phyloP scores from a whole-genome alignment of 2,329 filamentous ascomycete species.

The Fusarium hainanense region DNA sequence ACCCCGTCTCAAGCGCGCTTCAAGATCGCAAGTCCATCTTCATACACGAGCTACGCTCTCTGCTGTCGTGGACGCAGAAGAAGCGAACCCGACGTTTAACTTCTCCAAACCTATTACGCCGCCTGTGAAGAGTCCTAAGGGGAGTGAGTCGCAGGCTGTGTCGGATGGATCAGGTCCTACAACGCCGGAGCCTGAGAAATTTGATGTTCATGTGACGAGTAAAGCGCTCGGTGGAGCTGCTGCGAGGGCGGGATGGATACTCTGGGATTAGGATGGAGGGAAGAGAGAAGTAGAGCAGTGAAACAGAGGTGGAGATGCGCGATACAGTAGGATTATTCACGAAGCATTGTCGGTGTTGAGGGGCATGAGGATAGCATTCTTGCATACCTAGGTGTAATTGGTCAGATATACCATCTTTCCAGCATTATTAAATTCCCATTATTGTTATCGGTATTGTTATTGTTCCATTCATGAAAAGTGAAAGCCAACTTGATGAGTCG shows the following conservation, averaged over 20 bases:
- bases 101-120: constrained; percentile 53
- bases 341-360: constrained; percentile 7
- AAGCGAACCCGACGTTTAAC: constrained; percentile 46
- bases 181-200: constrained; percentile 42
- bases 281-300: too few relatives aligned
- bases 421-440: background rate
- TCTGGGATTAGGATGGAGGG: too few relatives aligned
- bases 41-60: constrained; percentile 37
- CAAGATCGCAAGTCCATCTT: constrained; percentile 54
- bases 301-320: background rate
- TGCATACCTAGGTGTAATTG: background rate
- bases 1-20: constrained; percentile 56
- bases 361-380: background rate
- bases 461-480: background rate
- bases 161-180: constrained; percentile 10
- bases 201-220: constrained; percentile 34
- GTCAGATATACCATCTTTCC: constrained; percentile 12
- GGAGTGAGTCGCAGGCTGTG: background rate
- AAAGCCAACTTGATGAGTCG: too few relatives aligned
- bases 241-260: constrained; percentile 39
- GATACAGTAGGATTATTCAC: background rate
- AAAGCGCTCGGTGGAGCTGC: constrained; percentile 10
- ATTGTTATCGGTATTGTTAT: background rate
- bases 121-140: constrained; percentile 6
- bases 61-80: constrained; percentile 28